Conservation (phyloP, 2,329 filamentous ascomycete genomes). For the Ophiostoma triangulosporum region DNA sequence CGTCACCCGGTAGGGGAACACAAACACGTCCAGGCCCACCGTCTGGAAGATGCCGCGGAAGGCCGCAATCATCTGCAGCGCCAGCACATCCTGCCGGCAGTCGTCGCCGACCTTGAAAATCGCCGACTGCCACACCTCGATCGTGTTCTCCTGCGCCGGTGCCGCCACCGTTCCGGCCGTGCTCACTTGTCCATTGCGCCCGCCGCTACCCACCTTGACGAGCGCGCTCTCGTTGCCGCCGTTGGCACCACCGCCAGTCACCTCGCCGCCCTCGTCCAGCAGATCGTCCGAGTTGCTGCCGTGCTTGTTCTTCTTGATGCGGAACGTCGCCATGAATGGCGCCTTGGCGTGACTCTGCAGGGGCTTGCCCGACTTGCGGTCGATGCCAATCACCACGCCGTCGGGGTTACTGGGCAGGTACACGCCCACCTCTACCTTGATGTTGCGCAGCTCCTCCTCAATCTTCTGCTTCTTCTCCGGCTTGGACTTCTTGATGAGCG, state of each 20-base stretch:
- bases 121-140: slow-evolving; percentile 97
- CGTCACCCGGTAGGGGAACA: slow-evolving; percentile 93
- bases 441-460: slow-evolving; percentile 93
- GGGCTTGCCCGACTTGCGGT: slow-evolving; percentile 94
- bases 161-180: background rate
- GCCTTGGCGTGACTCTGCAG: slow-evolving; percentile 97
- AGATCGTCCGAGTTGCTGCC: slow-evolving; percentile 38
- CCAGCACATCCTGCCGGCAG: slow-evolving; percentile 91
- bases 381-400: slow-evolving; percentile 92
- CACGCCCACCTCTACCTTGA: slow-evolving; percentile 91
- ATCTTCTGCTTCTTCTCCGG: slow-evolving; percentile 99
- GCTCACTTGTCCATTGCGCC: background rate
- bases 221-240: slow-evolving; percentile 11
- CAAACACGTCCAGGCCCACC: slow-evolving; percentile 89
- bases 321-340: slow-evolving; percentile 97
- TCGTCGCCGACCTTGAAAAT: slow-evolving; percentile 99
- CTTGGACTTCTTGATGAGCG: slow-evolving; percentile 81
- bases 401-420: slow-evolving; percentile 97
- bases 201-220: background rate
- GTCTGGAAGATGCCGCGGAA: slow-evolving; percentile 95
- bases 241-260: slow-evolving; percentile 7
- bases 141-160: slow-evolving; percentile 36
- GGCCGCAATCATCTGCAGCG: slow-evolving; percentile 92
- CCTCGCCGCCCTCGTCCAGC: slow-evolving; percentile 33
- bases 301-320: slow-evolving; percentile 68